Percentiles rank a stretch among this genome's conserved stretches.
These are phyloP conservation scores for Ceratobasidium sp. DNA, from an alignment of 1,284 basidiomycete species.

Conservation along the genomic window DNA sequence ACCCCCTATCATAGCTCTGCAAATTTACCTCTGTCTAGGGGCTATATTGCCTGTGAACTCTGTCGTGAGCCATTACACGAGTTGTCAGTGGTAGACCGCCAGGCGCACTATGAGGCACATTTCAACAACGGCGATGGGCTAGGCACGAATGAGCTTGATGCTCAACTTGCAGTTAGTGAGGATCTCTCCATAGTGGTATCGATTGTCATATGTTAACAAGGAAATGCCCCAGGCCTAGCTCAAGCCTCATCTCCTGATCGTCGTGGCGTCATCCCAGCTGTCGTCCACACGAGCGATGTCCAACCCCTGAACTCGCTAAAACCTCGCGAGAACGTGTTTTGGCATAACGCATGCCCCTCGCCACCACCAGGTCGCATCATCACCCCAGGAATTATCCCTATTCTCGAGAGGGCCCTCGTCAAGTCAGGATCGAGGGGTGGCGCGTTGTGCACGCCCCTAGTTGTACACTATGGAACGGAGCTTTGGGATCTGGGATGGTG, in stretches of 20 bases:
- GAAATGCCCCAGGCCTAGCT: slow-evolving; percentile 17
- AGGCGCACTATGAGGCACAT: slow-evolving; percentile 49
- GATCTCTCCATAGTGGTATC: background rate
- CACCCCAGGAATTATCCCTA: slow-evolving; percentile 75
- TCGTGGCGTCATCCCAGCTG: slow-evolving; percentile 1
- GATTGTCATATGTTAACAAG: too few relatives aligned
- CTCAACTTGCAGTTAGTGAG: slow-evolving; percentile 22
- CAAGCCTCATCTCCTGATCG: slow-evolving; percentile 14
- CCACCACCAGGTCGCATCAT: slow-evolving; percentile 74
- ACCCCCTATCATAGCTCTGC: background rate
- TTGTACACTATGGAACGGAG: slow-evolving; percentile 68
- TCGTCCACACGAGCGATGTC: background rate
- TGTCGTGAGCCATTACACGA: slow-evolving; percentile 42
- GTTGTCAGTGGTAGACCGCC: slow-evolving; percentile 44
- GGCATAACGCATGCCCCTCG: slow-evolving; percentile 62
- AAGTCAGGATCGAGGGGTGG: slow-evolving; percentile 62
- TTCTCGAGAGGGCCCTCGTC: slow-evolving; percentile 68
- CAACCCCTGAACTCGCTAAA: slow-evolving; percentile 40
- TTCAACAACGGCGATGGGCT: slow-evolving; percentile 44
- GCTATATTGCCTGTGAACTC: slow-evolving; percentile 26
- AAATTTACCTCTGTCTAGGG: slow-evolving; percentile 1
- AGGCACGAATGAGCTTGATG: slow-evolving; percentile 45
- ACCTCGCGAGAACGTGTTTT: slow-evolving; percentile 65
- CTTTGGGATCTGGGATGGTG: slow-evolving; percentile 80
- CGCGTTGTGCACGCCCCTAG: slow-evolving; percentile 68